Base-by-base conservation (phyloP, 306 rosid genomes). In the Corylus avellana region DNA sequence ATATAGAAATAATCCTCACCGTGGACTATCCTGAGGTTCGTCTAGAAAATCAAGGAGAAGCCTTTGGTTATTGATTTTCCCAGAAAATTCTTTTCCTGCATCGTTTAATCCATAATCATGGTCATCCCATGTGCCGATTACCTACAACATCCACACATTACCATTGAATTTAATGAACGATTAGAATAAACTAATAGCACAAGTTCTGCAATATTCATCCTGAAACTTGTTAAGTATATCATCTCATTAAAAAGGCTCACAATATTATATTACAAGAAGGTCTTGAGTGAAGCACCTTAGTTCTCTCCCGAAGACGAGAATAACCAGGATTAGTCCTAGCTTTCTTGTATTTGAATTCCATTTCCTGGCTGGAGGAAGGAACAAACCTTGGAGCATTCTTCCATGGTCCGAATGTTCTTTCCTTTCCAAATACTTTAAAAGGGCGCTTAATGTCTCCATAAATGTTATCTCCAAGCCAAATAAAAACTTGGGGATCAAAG, bases 51-150 rank as follows among this genome's bases (percentile, higher is more conserved):
- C 97, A 82, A 93, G 97, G 74, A 93, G 89, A 74, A 91, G 91
- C 86, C 79, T 85, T 79, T 93, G 97, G 83, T 91, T 91, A 48
- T 85, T 81, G 67, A 48, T 18, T 87, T 91, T 93, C 72, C 77
- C 74, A 5, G 35, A 35, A 87, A 93, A 87, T 79, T 93, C 96
- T 85, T 91, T 93, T 70, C 94, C 97, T 55, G 92, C 96, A 80
- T 91, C 86, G 74, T 91, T 93, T 78, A 93, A 84, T 82, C 97
- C 97, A 81, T 91, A 91, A 86, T 93, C 97, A 57, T 91, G 97
- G 80, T 93, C 96, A 84, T 93, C 97, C 97, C 97, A 93, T 49
- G 92, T 90, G 58, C 97, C 97, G 78, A 93, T 82, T 77, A 92
- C 93, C 94, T 92, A 83, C 69, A 76, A 57, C 79, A 86, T 81